phyloP scores from a whole-genome alignment of 2,329 filamentous ascomycete species.

The Aspergillus tanneri region DNA sequence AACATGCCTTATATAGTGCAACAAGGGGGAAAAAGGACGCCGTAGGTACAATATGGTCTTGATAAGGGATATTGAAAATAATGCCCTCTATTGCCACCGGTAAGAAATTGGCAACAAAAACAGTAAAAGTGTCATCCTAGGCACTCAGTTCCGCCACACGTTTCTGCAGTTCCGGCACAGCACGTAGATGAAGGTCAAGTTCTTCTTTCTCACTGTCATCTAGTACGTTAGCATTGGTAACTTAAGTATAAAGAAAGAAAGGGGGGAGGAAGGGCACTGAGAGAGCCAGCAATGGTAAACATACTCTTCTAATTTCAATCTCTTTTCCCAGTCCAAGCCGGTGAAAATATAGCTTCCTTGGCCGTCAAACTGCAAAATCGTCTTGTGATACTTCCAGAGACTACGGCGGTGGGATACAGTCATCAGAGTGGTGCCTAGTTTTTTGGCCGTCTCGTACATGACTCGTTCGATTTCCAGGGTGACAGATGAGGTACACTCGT shows the following conservation, averaged over 20 bases:
- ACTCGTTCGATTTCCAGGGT: constrained; percentile 90
- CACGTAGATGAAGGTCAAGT: constrained; percentile 77
- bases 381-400: constrained; percentile 93
- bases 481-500: constrained; percentile 95
- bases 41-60: neutral
- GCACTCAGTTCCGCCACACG: constrained; percentile 75
- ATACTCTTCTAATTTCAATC: constrained; percentile 81
- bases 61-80: neutral
- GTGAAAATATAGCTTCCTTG: constrained; percentile 91
- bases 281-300: constrained; percentile 26
- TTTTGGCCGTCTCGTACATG: constrained; percentile 97
- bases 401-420: constrained; percentile 89
- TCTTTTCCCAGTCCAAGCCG: constrained; percentile 78
- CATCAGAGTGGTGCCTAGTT: constrained; percentile 89
- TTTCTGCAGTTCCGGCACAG: constrained; percentile 84
- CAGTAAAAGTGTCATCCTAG: neutral
- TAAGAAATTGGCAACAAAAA: neutral
- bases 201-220: constrained; percentile 77
- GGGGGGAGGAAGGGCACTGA: neutral
- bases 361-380: constrained; percentile 94
- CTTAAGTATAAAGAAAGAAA: neutral
- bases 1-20: neutral
- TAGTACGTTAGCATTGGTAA: constrained; percentile 15
- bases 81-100: neutral
- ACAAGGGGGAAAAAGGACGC: neutral